Percentiles rank a stretch among this genome's conserved stretches.
These are phyloP conservation scores for Catunica adiposa DNA, from an alignment of 2,329 filamentous ascomycete species.

Conservation along the genomic window DNA sequence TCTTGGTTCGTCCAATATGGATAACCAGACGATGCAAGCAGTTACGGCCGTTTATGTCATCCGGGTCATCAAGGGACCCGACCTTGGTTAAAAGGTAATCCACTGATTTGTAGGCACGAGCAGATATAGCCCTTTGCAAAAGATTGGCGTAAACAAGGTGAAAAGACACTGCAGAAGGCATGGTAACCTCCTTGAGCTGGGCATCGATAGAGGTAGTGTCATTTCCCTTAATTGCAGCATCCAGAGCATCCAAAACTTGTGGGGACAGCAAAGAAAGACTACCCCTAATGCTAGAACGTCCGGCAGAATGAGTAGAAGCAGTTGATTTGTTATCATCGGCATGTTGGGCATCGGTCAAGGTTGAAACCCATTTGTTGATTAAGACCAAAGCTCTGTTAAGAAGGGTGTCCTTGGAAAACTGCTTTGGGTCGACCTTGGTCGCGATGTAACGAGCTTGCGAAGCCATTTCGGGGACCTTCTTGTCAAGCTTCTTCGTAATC, in stretches of 20 bases:
- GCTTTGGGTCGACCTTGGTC: constrained; percentile 74
- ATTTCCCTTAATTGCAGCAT: constrained; percentile 55
- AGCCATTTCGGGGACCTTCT: constrained; percentile 63
- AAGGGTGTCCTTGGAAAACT: constrained; percentile 61
- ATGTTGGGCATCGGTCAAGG: constrained; percentile 46
- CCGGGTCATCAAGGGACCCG: constrained; percentile 61
- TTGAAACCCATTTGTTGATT: constrained; percentile 85
- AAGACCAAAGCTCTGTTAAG: constrained; percentile 33
- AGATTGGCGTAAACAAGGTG: constrained; percentile 63
- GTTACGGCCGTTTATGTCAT: constrained; percentile 88
- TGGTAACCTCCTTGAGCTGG: constrained; percentile 18
- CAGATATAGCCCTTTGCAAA: constrained; percentile 59
- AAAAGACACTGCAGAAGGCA: constrained; percentile 33
- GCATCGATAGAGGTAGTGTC: constrained; percentile 29
- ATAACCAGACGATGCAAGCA: constrained; percentile 87
- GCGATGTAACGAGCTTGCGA: constrained; percentile 76
- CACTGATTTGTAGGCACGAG: constrained; percentile 52
- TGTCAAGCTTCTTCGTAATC: constrained; percentile 97
- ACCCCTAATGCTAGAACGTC: constrained; percentile 58
- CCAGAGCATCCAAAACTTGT: constrained; percentile 51
- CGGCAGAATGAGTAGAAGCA: constrained; percentile 58
- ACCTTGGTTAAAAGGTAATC: constrained; percentile 52
- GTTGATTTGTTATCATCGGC: constrained; percentile 59
- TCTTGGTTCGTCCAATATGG: constrained; percentile 65
- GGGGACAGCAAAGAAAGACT: constrained; percentile 51